phyloP scores from a whole-genome alignment of 805 yeast species.

The Candida michaelii region DNA sequence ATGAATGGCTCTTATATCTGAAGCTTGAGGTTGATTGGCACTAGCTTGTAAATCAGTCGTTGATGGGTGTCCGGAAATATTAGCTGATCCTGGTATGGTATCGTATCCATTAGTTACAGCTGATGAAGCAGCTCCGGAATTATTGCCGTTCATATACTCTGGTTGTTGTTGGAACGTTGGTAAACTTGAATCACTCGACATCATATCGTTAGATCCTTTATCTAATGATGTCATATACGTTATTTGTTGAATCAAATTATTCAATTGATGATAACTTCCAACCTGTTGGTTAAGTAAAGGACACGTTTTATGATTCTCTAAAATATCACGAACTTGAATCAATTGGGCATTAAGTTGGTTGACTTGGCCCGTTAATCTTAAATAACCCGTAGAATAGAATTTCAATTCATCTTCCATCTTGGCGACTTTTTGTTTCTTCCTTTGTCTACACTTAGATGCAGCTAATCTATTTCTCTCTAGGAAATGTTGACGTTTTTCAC shows the following conservation, averaged over 20 bases:
- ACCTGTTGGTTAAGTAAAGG: conserved; percentile 38
- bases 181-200: conserved; percentile 38
- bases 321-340: conserved; percentile 44
- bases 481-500: conserved; percentile 63
- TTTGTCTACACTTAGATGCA: conserved; percentile 91
- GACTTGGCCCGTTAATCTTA: conserved; percentile 59
- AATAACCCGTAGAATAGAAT: conserved; percentile 68
- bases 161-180: conserved; percentile 26
- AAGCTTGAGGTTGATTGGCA: conserved; percentile 10
- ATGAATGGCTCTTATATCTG: conserved; percentile 24
- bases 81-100: conserved; percentile 7
- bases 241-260: conserved; percentile 39
- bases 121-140: conserved; percentile 10
- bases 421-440: conserved; percentile 85
- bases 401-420: conserved; percentile 80
- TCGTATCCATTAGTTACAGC: conserved; percentile 13
- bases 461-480: conserved; percentile 92
- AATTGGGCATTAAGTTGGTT: conserved; percentile 60
- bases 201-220: conserved; percentile 20
- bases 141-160: conserved; percentile 9
- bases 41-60: conserved; percentile 24
- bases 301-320: conserved; percentile 54
- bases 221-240: conserved; percentile 28
- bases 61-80: conserved; percentile 24
- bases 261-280: conserved; percentile 48